Evolutionary conservation across 805 yeast species (phyloP), one percentile per base, ranked within the genome.

Genomic region (Candida gorgasii): DNA sequence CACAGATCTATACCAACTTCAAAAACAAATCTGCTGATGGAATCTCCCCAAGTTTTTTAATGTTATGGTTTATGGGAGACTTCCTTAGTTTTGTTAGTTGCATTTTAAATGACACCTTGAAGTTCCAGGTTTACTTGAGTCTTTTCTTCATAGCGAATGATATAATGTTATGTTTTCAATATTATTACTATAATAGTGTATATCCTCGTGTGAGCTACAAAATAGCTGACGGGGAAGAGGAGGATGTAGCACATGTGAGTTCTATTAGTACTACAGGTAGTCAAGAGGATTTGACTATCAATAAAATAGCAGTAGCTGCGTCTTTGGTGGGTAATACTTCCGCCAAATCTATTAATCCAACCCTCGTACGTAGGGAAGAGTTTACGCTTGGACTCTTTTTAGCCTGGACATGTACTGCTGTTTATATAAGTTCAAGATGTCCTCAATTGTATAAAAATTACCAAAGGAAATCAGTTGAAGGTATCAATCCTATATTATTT

Each of bases 391-490:
- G 42, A 42, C 14, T 44, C 5, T 29, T 53, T 6, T 48, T 86
- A 31, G 89, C 97, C 0, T 90, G 96, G 95, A 52, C 74, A 2
- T 88, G 96, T 48, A 86, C 95, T 0, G 52, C 63, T 4, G 79
- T 87, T 41, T 90, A 92, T 57, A 75, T 89, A 34, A 68, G 80
- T 8, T 86, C 96, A 2, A 73, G 98, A 47, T 60, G 89, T 36
- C 98, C 98, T 1, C 98, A 90, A 58, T 67, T 90, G 39, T 66
- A 75, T 57, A 89, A 86, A 59, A 90, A 90, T 63, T 83, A 79
- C 58, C 53, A 67, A 40, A 72, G 96, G 29, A 86, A 86, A 58
- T 86, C 96, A 1, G 93, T 95, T 0, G 83, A 84, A 24, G 97
- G 97, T 2, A 71, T 89, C 2, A 86, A 97, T 1, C 88, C 95